Evolutionary conservation across 305 asterid species (phyloP).

Genomic region (Nicotiana rustica): DNA sequence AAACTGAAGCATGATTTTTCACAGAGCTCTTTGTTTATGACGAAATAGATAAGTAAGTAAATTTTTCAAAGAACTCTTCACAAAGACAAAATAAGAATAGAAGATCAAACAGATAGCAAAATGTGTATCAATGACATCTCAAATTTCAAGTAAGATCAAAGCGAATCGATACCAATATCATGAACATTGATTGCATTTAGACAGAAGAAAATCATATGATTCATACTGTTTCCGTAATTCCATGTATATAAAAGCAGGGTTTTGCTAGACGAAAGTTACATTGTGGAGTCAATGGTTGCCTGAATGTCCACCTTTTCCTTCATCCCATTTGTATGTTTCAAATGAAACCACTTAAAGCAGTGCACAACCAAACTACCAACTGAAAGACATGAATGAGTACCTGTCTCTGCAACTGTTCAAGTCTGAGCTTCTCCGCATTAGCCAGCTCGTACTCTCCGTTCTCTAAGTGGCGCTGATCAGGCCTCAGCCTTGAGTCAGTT

Average conservation of each 20-base stretch:
- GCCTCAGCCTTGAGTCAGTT: conserved; percentile 92
- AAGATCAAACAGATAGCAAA: background rate
- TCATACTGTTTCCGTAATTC: background rate
- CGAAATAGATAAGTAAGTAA: too few species aligned
- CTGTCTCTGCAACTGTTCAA: conserved; percentile 99
- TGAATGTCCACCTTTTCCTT: background rate
- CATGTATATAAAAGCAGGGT: background rate
- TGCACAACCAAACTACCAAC: conserved; percentile 35
- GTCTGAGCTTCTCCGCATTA: conserved; percentile 95
- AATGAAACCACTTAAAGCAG: background rate
- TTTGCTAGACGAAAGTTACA: background rate
- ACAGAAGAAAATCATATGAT: conserved; percentile 16
- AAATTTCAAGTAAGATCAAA: conserved; percentile 9
- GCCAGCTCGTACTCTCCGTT: conserved; percentile 96
- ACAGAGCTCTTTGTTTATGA: background rate
- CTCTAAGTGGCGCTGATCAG: conserved; percentile 95
- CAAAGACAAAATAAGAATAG: background rate
- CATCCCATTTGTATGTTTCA: background rate
- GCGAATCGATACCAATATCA: background rate
- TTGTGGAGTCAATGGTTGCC: background rate
- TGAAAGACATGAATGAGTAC: conserved; percentile 41
- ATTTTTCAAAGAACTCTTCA: background rate
- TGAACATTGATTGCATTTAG: background rate
- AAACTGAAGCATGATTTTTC: background rate
- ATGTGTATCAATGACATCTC: background rate